Evolutionary conservation across 2,329 filamentous ascomycete species (phyloP).

Genomic region (Ilyonectria mors-panacis): DNA sequence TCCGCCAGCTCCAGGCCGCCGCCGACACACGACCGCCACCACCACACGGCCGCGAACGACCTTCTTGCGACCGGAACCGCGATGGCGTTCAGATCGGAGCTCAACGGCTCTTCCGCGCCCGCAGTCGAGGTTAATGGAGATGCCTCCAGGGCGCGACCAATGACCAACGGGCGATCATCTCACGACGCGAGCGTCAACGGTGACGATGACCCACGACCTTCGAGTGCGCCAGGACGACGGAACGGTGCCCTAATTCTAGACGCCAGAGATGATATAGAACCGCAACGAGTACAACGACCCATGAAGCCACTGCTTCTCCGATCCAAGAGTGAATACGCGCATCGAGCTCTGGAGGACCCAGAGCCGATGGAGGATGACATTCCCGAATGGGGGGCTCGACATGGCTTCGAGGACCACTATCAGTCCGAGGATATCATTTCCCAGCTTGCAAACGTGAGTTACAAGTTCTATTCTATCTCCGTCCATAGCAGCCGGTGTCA

Average conservation of each 20-base stretch:
- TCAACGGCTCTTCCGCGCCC: constrained; percentile 51
- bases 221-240: constrained; percentile 62
- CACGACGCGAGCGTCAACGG: constrained; percentile 48
- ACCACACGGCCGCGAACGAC: constrained; percentile 43
- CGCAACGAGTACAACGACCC: constrained; percentile 56
- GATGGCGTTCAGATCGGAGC: constrained; percentile 54
- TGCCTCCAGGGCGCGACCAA: constrained; percentile 48
- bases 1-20: constrained; percentile 43
- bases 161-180: constrained; percentile 49
- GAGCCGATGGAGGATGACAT: constrained; percentile 63
- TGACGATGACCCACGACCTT: constrained; percentile 58
- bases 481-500: constrained; percentile 3
- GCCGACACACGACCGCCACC: constrained; percentile 39
- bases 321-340: constrained; percentile 70
- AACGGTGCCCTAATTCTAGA: constrained; percentile 49
- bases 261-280: constrained; percentile 52
- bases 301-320: constrained; percentile 67
- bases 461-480: constrained; percentile 33
- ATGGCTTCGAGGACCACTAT: constrained; percentile 94
- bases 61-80: constrained; percentile 38
- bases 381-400: constrained; percentile 74
- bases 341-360: constrained; percentile 58
- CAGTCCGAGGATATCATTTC: constrained; percentile 91
- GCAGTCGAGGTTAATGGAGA: constrained; percentile 49
- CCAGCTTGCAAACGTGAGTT: constrained; percentile 82